Conservation (phyloP, 495 filamentous ascomycete genomes). For the Aspergillus ostianus region DNA sequence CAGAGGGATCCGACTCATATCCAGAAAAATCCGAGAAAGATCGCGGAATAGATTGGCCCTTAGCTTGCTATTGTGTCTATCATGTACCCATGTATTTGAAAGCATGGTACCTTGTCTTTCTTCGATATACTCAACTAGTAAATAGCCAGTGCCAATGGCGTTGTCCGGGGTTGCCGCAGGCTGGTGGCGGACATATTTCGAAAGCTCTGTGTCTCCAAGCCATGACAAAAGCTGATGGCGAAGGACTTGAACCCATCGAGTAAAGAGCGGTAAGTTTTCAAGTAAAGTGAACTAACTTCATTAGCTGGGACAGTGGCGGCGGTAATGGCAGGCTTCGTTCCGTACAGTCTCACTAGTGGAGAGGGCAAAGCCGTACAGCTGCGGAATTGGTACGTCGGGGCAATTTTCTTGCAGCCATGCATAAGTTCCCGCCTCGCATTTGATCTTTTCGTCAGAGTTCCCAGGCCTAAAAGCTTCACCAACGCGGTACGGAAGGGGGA, state of each 20-base stretch:
- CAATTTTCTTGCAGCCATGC: conserved; percentile 33
- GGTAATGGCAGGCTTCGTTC: too few species aligned
- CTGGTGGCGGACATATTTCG: too few species aligned
- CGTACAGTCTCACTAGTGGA: conserved; percentile 29
- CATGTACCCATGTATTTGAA: conserved; percentile 8
- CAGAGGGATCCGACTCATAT: conserved; percentile 26
- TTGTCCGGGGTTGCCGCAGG: too few species aligned
- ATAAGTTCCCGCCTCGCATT: conserved; percentile 35
- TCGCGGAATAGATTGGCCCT: conserved; percentile 29
- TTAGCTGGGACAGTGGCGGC: too few species aligned
- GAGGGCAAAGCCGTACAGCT: conserved; percentile 35
- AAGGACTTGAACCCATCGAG: too few species aligned
- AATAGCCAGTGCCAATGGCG: conserved; percentile 1
- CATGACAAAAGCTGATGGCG: too few species aligned
- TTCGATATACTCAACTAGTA: too few species aligned
- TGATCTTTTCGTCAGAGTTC: conserved; percentile 36
- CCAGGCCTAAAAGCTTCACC: conserved; percentile 31
- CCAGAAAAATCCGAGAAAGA: conserved; percentile 29
- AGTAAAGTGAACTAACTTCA: too few species aligned
- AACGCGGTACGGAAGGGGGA: conserved; percentile 35
- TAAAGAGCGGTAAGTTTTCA: too few species aligned
- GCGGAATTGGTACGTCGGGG: conserved; percentile 31
- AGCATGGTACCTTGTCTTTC: conserved; percentile 7
- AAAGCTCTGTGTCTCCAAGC: too few species aligned
- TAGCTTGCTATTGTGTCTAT: too few species aligned